Conservation (phyloP, 495 filamentous ascomycete species). For the Letharia lupina region DNA sequence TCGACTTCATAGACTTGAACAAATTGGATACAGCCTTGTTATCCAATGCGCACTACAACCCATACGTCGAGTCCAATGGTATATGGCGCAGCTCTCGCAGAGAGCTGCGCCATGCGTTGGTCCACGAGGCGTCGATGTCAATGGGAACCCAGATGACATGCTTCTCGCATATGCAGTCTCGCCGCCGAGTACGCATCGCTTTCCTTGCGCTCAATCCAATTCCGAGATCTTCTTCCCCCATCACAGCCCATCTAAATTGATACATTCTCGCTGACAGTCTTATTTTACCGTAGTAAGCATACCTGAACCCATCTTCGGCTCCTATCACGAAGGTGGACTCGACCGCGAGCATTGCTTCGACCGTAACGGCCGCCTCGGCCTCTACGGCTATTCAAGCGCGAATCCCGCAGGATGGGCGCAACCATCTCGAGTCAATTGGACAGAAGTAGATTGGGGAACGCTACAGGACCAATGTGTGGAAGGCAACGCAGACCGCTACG, state of each 20-base stretch:
- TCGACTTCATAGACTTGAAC: not conserved
- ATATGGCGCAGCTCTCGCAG: not conserved
- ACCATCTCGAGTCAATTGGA: not conserved
- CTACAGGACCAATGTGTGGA: not conserved
- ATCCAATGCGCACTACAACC: not conserved
- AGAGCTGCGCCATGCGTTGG: slow-evolving; percentile 8
- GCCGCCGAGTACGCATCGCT: not conserved
- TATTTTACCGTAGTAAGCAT: slow-evolving; percentile 15
- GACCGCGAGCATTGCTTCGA: slow-evolving; percentile 43
- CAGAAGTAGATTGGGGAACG: not conserved
- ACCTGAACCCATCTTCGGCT: slow-evolving; percentile 36
- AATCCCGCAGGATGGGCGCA: not conserved
- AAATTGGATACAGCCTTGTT: not conserved
- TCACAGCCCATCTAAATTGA: not conserved
- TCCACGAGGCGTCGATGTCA: slow-evolving; percentile 8
- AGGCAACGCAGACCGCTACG: not conserved
- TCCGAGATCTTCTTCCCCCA: not conserved
- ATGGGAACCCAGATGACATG: slow-evolving; percentile 6
- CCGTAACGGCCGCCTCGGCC: slow-evolving; percentile 34
- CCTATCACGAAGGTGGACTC: slow-evolving; percentile 38
- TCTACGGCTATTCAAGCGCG: not conserved
- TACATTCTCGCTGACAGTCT: not conserved
- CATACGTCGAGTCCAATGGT: not conserved
- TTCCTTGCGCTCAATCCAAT: not conserved
- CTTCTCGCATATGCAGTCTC: not conserved